Evolutionary conservation across 495 filamentous ascomycete genomes (phyloP).

Genomic region (Saxispiralis lemnorum): DNA sequence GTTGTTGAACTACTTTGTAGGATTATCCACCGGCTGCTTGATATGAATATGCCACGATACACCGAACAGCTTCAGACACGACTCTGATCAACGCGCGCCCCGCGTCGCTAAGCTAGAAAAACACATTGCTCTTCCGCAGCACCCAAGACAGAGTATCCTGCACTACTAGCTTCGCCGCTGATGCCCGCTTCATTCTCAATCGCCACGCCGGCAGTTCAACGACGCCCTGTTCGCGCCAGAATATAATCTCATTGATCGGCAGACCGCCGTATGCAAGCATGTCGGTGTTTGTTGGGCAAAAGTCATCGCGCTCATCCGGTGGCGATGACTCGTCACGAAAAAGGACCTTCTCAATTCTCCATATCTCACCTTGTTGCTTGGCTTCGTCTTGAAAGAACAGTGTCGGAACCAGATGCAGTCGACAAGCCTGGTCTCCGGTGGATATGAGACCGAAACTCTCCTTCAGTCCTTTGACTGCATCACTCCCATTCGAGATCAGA

Average conservation of each 20-base stretch:
- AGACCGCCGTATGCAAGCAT: constrained; percentile 15
- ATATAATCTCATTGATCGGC: constrained; percentile 21
- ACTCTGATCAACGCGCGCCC: no score
- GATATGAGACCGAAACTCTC: neutral
- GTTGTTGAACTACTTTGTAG: no score
- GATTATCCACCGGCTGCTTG: no score
- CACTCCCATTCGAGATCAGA: constrained; percentile 20
- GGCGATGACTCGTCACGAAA: constrained; percentile 5
- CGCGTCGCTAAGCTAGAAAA: no score
- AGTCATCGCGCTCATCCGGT: constrained; percentile 16
- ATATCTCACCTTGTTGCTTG: constrained; percentile 17
- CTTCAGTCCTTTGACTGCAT: constrained; percentile 7
- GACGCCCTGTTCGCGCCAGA: constrained; percentile 16
- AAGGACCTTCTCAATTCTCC: constrained; percentile 8
- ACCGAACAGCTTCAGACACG: no score
- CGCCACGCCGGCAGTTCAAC: constrained; percentile 20
- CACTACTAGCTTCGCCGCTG: constrained; percentile 6
- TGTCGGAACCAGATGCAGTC: constrained; percentile 18
- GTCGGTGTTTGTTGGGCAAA: constrained; percentile 19
- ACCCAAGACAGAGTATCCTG: neutral
- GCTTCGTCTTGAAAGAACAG: constrained; percentile 18
- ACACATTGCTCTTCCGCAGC: neutral
- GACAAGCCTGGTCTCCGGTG: constrained; percentile 6
- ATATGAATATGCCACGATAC: no score
- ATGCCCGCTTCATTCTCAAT: constrained; percentile 12